These are phyloP conservation scores for Suillus variegatus DNA, from an alignment of 768 basidiomycete genomes.

Conservation along the genomic window DNA sequence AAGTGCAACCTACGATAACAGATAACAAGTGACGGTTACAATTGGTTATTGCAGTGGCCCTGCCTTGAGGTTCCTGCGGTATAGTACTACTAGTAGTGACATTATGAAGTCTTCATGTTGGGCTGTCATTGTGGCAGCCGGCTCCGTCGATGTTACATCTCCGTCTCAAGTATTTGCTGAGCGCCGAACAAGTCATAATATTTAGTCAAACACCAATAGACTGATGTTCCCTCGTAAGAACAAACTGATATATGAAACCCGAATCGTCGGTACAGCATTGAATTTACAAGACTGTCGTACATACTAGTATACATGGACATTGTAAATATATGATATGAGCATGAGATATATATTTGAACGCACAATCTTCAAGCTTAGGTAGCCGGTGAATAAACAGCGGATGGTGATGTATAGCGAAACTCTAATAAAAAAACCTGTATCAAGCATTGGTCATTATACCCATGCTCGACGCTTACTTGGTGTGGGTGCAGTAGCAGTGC, in stretches of 20 bases:
- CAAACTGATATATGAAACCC: neutral
- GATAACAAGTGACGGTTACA: too few relatives aligned
- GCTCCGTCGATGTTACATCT: neutral
- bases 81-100: neutral
- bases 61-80: neutral
- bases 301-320: neutral
- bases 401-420: too few relatives aligned
- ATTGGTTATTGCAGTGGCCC: too few relatives aligned
- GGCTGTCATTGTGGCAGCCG: neutral
- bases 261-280: neutral
- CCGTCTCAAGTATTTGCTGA: neutral
- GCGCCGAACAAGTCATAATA: neutral
- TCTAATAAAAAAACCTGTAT: neutral
- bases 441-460: neutral
- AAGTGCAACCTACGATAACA: too few relatives aligned
- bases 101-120: neutral
- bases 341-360: neutral
- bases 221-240: neutral
- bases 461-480: neutral
- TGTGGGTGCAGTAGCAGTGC: conserved; percentile 28
- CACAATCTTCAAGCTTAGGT: neutral
- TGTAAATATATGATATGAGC: neutral
- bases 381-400: neutral
- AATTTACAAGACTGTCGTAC: neutral
- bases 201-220: too few relatives aligned